A percentile compares a stretch with the other conserved stretches of the same genome.
phyloP scores from a whole-genome alignment of 768 basidiomycete species.

The Boletellus ananiceps region DNA sequence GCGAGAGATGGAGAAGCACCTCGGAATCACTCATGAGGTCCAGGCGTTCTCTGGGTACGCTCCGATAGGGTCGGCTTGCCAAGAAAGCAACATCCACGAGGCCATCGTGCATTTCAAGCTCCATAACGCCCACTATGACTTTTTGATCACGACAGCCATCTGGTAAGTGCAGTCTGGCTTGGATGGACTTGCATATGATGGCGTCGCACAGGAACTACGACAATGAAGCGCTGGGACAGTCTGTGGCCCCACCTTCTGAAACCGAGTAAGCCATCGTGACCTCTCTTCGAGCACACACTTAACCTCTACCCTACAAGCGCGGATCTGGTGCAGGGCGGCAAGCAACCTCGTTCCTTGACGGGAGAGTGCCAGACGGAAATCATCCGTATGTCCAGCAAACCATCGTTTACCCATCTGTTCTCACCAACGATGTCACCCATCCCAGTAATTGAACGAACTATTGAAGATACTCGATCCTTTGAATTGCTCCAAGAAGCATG shows the following conservation, averaged over 20 bases:
- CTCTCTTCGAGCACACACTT: background rate
- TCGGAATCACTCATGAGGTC: background rate
- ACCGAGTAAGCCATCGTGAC: background rate
- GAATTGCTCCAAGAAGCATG: background rate
- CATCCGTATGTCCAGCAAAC: background rate
- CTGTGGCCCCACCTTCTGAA: background rate
- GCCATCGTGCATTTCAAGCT: conserved; percentile 1
- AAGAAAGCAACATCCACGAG: background rate
- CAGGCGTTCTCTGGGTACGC: background rate
- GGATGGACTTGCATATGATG: background rate
- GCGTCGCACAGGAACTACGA: background rate
- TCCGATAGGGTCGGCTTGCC: background rate
- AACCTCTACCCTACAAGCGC: too few species aligned
- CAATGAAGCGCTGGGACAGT: background rate
- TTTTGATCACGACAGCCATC: conserved; percentile 7
- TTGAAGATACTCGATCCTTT: background rate
- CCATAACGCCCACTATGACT: conserved; percentile 6
- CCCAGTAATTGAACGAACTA: background rate
- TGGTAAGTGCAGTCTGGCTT: background rate
- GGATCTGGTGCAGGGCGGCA: background rate
- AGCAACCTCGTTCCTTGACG: background rate
- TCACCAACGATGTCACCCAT: background rate
- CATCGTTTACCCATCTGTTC: too few species aligned
- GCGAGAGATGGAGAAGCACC: background rate
- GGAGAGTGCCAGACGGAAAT: background rate